Base-by-base conservation (phyloP, 2,329 filamentous ascomycete species). In the Trichoderma gracile region DNA sequence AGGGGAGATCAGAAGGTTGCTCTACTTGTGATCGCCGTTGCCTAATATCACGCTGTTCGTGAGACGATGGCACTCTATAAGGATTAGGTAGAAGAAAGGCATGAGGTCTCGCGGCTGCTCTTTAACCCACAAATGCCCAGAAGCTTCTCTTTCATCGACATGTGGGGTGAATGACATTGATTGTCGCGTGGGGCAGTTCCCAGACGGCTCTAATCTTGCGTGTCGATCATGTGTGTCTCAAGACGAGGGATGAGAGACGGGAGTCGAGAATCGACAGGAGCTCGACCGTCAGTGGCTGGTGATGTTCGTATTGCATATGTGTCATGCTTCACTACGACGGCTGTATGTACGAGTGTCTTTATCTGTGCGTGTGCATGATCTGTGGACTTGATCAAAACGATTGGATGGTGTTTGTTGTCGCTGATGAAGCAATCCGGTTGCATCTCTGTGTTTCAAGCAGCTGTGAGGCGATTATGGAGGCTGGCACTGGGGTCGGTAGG, bases 151-250 rank as follows among this genome's bases (percentile, higher is more conserved):
- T 59, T 42, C 25, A 33, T 14, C 38, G 33, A 38, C 10, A 23
- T 54, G 49, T 62, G 49, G 59, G 59, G 30, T 43, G 33, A 38
- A 14, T 30, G 12, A 5, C 12, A 54, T 46, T 62, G 38, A 53
- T 45, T 61, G 40, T 46, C 27, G 59, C 46, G 59, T 62, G 59
- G 59, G 59, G 59, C 59, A 38, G 9, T n/a, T 52, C 23, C 46
- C 46, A 60, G 56, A 49, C 40, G 40, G 40, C 38, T 54, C 59
- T 46, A 54, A 46, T 53, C 33, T 54, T 54, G 25, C 21, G n/a
- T 38, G 59, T 62, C 19, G 59, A 62, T 62, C 49, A 25, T 62
- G 40, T 52, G 49, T 62, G 59, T 59, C 42, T 59, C 56, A 33
- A 21, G 23, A 46, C 27, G 14, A 40, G 56, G 49, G 53, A 10